Percentiles rank a stretch among this genome's conserved stretches.
Conservation (phyloP, 2,329 filamentous ascomycete genomes). For the Blumeria graminis region DNA sequence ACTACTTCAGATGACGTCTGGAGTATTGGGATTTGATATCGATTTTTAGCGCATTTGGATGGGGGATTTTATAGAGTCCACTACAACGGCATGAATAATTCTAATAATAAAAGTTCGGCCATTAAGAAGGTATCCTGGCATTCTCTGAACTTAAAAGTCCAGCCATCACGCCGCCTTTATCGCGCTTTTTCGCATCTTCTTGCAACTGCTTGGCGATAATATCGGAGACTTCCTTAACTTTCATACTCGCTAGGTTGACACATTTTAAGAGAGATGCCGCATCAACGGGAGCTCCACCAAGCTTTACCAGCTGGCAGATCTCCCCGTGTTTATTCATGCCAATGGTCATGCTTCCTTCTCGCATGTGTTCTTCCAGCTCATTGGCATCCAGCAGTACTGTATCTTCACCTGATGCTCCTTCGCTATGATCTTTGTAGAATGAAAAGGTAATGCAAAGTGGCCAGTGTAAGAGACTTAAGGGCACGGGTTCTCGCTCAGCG, state of each 20-base stretch:
- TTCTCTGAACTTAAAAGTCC: constrained; percentile 66
- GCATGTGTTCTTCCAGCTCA: constrained; percentile 51
- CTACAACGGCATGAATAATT: too few species aligned
- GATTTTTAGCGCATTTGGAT: too few species aligned
- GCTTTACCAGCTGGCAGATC: constrained; percentile 40
- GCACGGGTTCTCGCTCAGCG: constrained; percentile 71
- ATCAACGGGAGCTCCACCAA: constrained; percentile 63
- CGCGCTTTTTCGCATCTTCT: constrained; percentile 53
- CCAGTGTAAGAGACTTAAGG: constrained; percentile 73
- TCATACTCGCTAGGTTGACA: constrained; percentile 46
- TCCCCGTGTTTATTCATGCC: constrained; percentile 23
- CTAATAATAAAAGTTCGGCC: too few species aligned
- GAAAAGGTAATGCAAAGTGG: constrained; percentile 81
- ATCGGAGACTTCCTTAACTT: constrained; percentile 57
- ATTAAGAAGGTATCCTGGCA: constrained; percentile 26
- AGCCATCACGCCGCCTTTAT: constrained; percentile 55
- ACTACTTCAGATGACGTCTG: too few species aligned
- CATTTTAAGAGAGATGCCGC: constrained; percentile 56
- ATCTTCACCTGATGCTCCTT: constrained; percentile 40
- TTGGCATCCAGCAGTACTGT: constrained; percentile 49
- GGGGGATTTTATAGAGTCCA: too few species aligned
- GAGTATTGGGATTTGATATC: too few species aligned
- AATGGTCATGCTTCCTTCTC: constrained; percentile 51
- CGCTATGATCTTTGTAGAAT: constrained; percentile 33
- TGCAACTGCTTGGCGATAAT: constrained; percentile 50